Base-by-base conservation (phyloP, 2,329 filamentous ascomycete species). In the Aspergillus viridinutans region DNA sequence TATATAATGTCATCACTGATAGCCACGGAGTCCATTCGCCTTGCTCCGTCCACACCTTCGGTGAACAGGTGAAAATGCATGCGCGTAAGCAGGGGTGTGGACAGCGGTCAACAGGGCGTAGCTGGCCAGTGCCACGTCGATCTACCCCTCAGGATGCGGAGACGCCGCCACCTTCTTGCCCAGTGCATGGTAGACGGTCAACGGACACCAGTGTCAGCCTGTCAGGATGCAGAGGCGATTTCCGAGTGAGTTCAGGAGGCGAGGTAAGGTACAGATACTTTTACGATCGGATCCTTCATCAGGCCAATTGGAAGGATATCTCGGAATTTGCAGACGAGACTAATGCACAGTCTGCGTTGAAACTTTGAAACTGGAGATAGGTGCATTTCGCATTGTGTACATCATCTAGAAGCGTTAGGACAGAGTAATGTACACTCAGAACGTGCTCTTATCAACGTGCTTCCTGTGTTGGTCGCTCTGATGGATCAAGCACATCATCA, bases 241-340 rank as follows among this genome's bases (percentile, higher is more conserved):
- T 54, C 55, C 55, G 23, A 49, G 43, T 3, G 26, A 53, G 50
- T 35, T 50, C 26, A 32, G 43, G 50, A 23, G 2, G 21, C 17
- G 47, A 57, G 55, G 48, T 54, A 57, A 57, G 57, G 50, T 57
- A 51, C 57, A 54, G 51, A 47, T 54, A 51, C 57, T 35, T 53
- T 40, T 51, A 56, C 54, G 50, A 58, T 58, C 53, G 21, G 49
- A 55, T 58, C 35, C 49, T 23, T 28, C 25, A 32, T 21, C 26
- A 49, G 23, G 9, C 53, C 49, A 55, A 55, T 58, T 28, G 42
- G 32, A 53, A 8, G 21, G 52, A 20, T 28, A 28, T 25, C 45
- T 25, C 26, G 49, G 25, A 29, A 14, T 47, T 25, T 48, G 52
- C 42, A 45, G 20, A 21, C n/a, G n/a, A 23, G 23, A 17, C 42